phyloP scores from a whole-genome alignment of 179 eudicot genomes.

The Beta corolliflora region DNA sequence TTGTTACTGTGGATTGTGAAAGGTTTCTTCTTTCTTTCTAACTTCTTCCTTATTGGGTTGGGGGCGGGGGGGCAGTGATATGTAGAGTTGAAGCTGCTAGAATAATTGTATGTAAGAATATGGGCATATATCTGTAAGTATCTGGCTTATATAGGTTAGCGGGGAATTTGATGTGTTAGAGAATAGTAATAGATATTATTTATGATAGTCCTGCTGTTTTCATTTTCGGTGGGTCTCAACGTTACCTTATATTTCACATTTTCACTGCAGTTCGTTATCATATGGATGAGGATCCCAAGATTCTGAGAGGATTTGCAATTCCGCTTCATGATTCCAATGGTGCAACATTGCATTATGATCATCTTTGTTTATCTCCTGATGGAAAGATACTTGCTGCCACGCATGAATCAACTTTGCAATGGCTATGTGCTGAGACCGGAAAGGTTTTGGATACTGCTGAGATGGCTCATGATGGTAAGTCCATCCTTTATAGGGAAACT shows the following conservation, averaged over 20 bases:
- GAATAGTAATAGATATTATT: neutral
- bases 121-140: neutral
- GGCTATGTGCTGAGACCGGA: slow-evolving; percentile 85
- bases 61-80: too few relatives aligned
- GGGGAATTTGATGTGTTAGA: neutral
- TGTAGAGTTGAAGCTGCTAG: slow-evolving; percentile 5
- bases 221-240: neutral
- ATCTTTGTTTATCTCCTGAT: slow-evolving; percentile 85
- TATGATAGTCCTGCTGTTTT: too few relatives aligned
- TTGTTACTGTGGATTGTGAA: neutral
- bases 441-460: slow-evolving; percentile 78
- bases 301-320: slow-evolving; percentile 84
- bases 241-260: slow-evolving; percentile 1
- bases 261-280: slow-evolving; percentile 84
- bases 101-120: neutral
- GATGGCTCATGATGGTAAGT: slow-evolving; percentile 84
- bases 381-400: slow-evolving; percentile 90
- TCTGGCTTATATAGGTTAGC: neutral
- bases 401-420: slow-evolving; percentile 79
- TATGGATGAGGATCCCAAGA: slow-evolving; percentile 97
- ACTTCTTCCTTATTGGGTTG: too few relatives aligned
- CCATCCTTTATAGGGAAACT: neutral
- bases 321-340: slow-evolving; percentile 86
- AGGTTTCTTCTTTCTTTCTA: neutral
- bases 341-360: slow-evolving; percentile 79